Base-by-base conservation (phyloP, 768 basidiomycete genomes). In the Leccinum obscurum region DNA sequence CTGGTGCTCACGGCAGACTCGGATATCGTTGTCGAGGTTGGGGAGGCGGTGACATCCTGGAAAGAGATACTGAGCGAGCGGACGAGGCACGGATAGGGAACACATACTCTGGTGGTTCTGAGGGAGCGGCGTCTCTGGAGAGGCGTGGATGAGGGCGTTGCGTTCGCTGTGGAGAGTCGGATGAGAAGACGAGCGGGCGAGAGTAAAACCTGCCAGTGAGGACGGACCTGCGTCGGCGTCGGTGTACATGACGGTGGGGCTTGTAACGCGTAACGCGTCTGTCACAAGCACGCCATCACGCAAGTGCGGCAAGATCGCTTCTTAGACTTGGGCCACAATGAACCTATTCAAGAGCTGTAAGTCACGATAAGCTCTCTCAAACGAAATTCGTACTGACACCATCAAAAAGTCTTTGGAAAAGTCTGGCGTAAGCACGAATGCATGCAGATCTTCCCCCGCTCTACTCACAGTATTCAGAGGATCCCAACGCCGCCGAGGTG, bases 401-500 rank as follows among this genome's bases (percentile, higher is more conserved):
- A 8, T 20, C 50, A 17, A 54, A 54, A 64, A 95, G 94, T 96
- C 39, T 82, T 95, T 61, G 89, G 92, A 64, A 93, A 87, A 84
- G 93, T 97, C 74, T 95, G 93, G 93, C 92, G 95, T 95, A 75
- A 75, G 93, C 86, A 62, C 26, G 41, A 55, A 35, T 52, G 61
- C 62, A 57, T 50, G 46, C 51, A 55, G 63, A 72, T 61, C 61
- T 17, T 48, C 63, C 26, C 52, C 41, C 51, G 11, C 57, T 56
- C 20, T 46, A 55, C 71, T 77, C 66, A 78, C 64, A 39, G 63
- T 60, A 61, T 62, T 63, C 63, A 95, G 94, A 95, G 72, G 94
- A 96, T 74, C 90, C 95, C 46, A 93, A 95, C 75, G 92, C 93
- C 56, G 86, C 93, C 34, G 96, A 98, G 76, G 90, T 98, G 44